Evolutionary conservation across 306 rosid species (phyloP).

Genomic region (Crotalaria pallida): DNA sequence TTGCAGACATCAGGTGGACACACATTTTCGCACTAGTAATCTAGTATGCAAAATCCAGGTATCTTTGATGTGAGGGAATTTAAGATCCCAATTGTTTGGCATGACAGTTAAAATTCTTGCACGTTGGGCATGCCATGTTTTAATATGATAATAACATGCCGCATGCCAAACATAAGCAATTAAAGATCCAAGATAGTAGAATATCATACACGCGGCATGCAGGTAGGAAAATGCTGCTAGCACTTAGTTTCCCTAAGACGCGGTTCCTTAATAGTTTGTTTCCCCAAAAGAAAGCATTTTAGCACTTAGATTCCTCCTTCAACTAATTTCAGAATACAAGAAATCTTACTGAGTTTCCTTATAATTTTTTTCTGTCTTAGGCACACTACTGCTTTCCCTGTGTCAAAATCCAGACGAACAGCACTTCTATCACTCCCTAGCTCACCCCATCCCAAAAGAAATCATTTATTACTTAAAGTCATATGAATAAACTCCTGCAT

Average conservation of each 20-base stretch:
- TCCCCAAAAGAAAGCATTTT: too few relatives aligned
- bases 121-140: background rate
- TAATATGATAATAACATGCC: slow-evolving; percentile 2
- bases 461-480: background rate
- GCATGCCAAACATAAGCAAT: background rate
- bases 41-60: background rate
- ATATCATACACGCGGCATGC: background rate
- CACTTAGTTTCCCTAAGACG: too few relatives aligned
- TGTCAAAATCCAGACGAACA: slow-evolving; percentile 8
- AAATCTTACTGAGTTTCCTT: background rate
- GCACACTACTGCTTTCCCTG: background rate
- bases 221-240: background rate
- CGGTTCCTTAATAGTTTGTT: too few relatives aligned
- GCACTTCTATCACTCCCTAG: background rate
- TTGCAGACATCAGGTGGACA: background rate
- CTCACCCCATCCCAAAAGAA: background rate
- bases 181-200: background rate
- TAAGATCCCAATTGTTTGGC: background rate
- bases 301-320: background rate
- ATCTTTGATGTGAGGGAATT: background rate
- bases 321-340: background rate
- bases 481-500: background rate
- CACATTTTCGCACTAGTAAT: background rate
- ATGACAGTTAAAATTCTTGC: background rate
- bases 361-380: slow-evolving; percentile 5